These are phyloP conservation scores for Phytopythium aichiense DNA, from an alignment of 352 stramenopile genomes.

Conservation along the genomic window DNA sequence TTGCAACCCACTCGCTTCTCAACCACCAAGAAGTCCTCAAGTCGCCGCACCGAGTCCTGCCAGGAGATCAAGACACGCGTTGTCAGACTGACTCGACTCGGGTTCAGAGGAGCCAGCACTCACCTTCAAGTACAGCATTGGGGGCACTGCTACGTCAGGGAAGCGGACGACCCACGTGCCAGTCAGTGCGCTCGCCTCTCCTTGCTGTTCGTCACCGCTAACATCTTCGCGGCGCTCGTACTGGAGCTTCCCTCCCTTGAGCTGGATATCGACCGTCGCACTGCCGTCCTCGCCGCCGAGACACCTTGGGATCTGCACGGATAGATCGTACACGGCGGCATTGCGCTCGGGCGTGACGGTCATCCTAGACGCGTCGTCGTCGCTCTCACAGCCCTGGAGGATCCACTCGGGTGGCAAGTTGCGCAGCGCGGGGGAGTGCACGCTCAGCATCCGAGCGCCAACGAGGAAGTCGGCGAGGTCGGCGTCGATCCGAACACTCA, in stretches of 20 bases:
- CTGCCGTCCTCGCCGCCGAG: not conserved
- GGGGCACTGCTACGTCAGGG: constrained; percentile 12
- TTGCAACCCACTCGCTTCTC: constrained; percentile 35
- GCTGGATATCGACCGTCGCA: constrained; percentile 6
- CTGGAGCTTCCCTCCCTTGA: constrained; percentile 42
- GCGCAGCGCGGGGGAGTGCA: constrained; percentile 29
- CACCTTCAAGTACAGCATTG: constrained; percentile 49
- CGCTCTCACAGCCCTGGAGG: constrained; percentile 21
- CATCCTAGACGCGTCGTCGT: constrained; percentile 44
- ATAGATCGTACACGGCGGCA: constrained; percentile 40
- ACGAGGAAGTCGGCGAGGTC: constrained; percentile 45
- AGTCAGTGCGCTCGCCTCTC: constrained; percentile 13
- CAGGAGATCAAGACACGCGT: not conserved
- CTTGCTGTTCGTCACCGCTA: constrained; percentile 11
- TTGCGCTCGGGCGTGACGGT: constrained; percentile 38
- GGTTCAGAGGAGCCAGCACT: not conserved
- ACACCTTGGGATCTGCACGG: not conserved
- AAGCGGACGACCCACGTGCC: constrained; percentile 53
- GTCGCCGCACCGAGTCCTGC: constrained; percentile 26
- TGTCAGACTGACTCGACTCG: not conserved
- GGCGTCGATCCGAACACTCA: constrained; percentile 39
- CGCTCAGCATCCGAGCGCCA: constrained; percentile 34
- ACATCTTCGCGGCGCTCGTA: constrained; percentile 7
- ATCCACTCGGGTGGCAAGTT: constrained; percentile 51
- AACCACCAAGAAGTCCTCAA: constrained; percentile 45